Conservation (phyloP, 371 early-diverging fungal genomes). For the Haplosporangium sp. region DNA sequence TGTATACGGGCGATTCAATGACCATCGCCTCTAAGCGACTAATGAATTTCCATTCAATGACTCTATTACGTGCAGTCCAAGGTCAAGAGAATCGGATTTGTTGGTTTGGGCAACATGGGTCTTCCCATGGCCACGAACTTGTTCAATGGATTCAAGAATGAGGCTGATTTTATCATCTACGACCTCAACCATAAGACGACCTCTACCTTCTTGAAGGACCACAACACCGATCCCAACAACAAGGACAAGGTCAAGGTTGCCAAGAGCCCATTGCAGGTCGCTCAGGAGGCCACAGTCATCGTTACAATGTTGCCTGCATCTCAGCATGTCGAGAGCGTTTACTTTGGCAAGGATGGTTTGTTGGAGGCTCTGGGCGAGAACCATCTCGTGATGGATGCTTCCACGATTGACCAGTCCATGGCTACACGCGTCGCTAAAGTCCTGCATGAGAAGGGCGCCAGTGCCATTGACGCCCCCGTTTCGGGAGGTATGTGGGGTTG, state of each 20-base stretch:
- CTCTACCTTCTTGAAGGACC: constrained; percentile 61
- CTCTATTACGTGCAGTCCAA: constrained; percentile 31
- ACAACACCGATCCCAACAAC: constrained; percentile 54
- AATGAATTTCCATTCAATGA: too few relatives aligned
- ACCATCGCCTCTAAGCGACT: too few relatives aligned
- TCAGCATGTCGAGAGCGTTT: constrained; percentile 82
- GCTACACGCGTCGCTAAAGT: constrained; percentile 74
- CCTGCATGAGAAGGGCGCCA: constrained; percentile 67
- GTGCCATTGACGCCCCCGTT: constrained; percentile 95
- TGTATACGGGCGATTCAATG: too few relatives aligned
- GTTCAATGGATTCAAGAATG: constrained; percentile 63
- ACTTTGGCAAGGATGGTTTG: constrained; percentile 75
- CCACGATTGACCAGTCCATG: constrained; percentile 89
- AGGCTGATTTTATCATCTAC: constrained; percentile 70
- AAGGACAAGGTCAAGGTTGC: constrained; percentile 64
- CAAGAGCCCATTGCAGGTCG: constrained; percentile 74
- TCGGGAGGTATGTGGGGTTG: constrained; percentile 79
- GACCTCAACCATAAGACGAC: constrained; percentile 75
- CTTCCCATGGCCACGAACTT: constrained; percentile 93
- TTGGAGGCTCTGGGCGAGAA: constrained; percentile 61
- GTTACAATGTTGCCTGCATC: constrained; percentile 95
- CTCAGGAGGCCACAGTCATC: constrained; percentile 77
- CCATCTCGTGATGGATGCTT: constrained; percentile 86
- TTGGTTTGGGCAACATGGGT: constrained; percentile 98
- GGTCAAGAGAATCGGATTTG: constrained; percentile 81